phyloP scores from a whole-genome alignment of 83 land plant species.

The Thuja plicata region DNA sequence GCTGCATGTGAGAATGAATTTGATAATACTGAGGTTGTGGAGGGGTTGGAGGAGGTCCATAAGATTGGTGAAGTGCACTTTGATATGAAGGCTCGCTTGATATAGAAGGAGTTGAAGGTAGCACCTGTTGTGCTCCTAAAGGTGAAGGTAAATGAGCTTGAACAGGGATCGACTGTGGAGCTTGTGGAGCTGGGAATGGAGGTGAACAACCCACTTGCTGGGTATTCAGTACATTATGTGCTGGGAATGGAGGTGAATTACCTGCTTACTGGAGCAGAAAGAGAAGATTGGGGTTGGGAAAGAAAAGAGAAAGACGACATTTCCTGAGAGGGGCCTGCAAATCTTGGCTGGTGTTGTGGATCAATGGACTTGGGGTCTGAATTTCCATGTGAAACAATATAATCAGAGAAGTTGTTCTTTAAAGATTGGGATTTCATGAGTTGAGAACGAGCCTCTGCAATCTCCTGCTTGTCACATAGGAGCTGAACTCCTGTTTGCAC shows the following conservation, averaged over 20 bases:
- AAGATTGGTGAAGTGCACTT: constrained; percentile 18
- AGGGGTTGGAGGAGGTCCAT: constrained; percentile 20
- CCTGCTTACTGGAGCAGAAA: constrained; percentile 14
- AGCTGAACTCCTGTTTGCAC: constrained; percentile 74
- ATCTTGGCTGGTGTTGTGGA: constrained; percentile 15
- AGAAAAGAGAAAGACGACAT: neutral
- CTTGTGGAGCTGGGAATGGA: constrained; percentile 22
- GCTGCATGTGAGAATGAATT: constrained; percentile 32
- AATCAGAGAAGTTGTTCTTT: constrained; percentile 21
- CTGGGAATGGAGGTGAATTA: constrained; percentile 28
- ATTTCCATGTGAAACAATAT: constrained; percentile 12
- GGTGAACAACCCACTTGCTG: neutral
- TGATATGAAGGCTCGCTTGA: constrained; percentile 40
- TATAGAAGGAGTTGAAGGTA: constrained; percentile 28
- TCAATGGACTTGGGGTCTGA: constrained; percentile 20
- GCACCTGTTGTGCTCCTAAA: constrained; percentile 23
- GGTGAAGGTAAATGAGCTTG: constrained; percentile 13
- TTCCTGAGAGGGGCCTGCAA: constrained; percentile 10
- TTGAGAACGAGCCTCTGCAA: constrained; percentile 63
- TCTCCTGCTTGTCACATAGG: constrained; percentile 78
- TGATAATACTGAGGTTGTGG: constrained; percentile 43
- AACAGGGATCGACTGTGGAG: constrained; percentile 15
- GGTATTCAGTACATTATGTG: neutral
- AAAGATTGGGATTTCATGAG: constrained; percentile 47
- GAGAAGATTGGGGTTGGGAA: constrained; percentile 21